Evolutionary conservation across 148 eudicot genomes (phyloP), one percentile per base, ranked within the genome.

Genomic region (Dysphania ambrosioides): DNA sequence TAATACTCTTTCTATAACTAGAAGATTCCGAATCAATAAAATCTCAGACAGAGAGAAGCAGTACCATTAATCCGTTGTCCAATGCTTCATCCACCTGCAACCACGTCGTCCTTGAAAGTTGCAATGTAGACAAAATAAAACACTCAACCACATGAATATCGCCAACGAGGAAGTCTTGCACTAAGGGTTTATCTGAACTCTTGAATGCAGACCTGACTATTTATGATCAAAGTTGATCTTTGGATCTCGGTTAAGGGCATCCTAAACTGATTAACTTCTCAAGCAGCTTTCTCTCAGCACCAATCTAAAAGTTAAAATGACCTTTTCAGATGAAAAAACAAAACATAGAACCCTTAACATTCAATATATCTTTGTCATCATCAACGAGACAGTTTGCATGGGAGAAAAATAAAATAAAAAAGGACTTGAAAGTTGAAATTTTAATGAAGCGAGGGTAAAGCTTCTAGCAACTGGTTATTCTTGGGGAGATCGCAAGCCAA

Each of bases 401-500:
- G n/a, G n/a, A n/a, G n/a, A n/a, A n/a, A n/a, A n/a, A n/a, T n/a
- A n/a, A n/a, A n/a, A n/a, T n/a, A n/a, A n/a, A n/a, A n/a, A n/a
- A n/a, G n/a, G n/a, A n/a, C n/a, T n/a, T 73, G 51, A 34, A 65
- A 53, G 40, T 35, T 30, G 6, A 32, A 75, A 62, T 35, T 13
- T 32, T 55, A 70, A 53, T 47, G 66, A 56, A 51, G 76, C 74
- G 72, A 83, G 74, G 67, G 36, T n/a, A 31, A 73, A 64, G 89
- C 97, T 94, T 92, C 96, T 40, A 92, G 84, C 86, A 76, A 82
- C 55, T 91, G 91, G 69, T 72, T 87, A 68, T 81, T 84, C 85
- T 93, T 93, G 8, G 97, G 97, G 60, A 93, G 83, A 70, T 88
- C 89, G 79, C 93, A 93, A 71, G 97, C 96, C 36, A 93, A 77